Conservation (phyloP, 2,329 filamentous ascomycete genomes). For the Botrytis pseudocinerea region DNA sequence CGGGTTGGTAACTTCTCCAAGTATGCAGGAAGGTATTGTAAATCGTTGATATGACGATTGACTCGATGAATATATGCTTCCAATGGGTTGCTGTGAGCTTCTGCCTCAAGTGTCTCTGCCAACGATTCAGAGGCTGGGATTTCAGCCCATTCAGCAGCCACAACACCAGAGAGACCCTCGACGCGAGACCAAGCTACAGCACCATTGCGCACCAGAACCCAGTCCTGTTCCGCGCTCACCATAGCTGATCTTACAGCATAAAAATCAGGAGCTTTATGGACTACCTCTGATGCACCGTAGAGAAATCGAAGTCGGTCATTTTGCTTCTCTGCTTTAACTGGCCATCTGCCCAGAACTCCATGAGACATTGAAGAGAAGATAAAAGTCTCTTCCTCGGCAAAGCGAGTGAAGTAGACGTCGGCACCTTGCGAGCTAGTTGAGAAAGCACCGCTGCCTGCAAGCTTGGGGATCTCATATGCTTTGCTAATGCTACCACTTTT, state of each 20-base stretch:
- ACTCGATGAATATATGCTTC: conserved; percentile 87
- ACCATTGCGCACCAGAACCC: conserved; percentile 82
- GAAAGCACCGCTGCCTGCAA: conserved; percentile 71
- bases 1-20: conserved; percentile 67
- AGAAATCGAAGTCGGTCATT: conserved; percentile 49
- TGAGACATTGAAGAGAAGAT: conserved; percentile 77
- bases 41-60: conserved; percentile 75
- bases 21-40: conserved; percentile 74
- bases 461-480: conserved; percentile 74
- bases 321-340: conserved; percentile 50
- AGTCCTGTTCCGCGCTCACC: conserved; percentile 68
- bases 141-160: conserved; percentile 79
- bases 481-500: conserved; percentile 69
- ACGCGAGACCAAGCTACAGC: conserved; percentile 76
- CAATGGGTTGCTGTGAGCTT: conserved; percentile 78
- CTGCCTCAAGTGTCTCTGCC: conserved; percentile 78
- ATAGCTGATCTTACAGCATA: conserved; percentile 79
- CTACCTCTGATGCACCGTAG: conserved; percentile 78
- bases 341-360: conserved; percentile 74
- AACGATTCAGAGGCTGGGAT: conserved; percentile 71
- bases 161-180: conserved; percentile 78
- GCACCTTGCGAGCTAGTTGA: conserved; percentile 74
- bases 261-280: conserved; percentile 64
- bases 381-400: conserved; percentile 71
- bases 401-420: conserved; percentile 85